Base-by-base conservation (phyloP, 2,329 filamentous ascomycete genomes). In the Colletotrichum lentis region DNA sequence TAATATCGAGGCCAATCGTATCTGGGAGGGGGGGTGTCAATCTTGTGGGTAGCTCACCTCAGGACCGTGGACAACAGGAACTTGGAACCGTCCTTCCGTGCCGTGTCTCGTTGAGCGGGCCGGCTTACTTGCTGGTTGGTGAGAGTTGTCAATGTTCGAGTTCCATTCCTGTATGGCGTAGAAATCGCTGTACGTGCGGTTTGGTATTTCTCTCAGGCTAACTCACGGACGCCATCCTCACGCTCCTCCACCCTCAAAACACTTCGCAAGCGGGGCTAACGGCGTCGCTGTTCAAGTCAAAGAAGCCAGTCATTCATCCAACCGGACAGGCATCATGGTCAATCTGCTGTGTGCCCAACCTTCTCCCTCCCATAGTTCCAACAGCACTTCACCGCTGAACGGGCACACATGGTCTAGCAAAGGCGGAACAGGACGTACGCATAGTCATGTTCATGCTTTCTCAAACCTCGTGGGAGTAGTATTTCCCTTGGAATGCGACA, bases 401-500 rank as follows among this genome's bases (percentile, higher is more conserved):
- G 43, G 27, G 49, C 35, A 37, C 44, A 56, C 54, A 41, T 58
- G n/a, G 37, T 46, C 53, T 43, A 24, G n/a, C 24, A 18, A 39
- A 20, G 27, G 31, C 18, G 18, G 41, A 22, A 14, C 31, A 41
- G 31, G 8, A 35, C 31, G 8, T 35, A 35, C 44, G 18, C 31
- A 11, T 27, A 18, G 14, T 18, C 39, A 22, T 10, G 12, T 31
- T 55, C 20, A 69, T 14, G 39, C 64, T 53, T 69, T 69, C 31
- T 69, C 64, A 44, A 67, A 69, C 10, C 52, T 54, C 14, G 46
- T 63, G 14, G 70, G 89, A 3, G 89, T 91, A 14, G 85, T 84
- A 1, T 86, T 84, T 22, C 89, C 88, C 71, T 83, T 87, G 1
- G 89, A 89, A 53, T 82, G 80, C 10, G 89, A 89, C 88, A 92